Conservation (phyloP, 2,329 filamentous ascomycete genomes). For the Nothophoma quercina region DNA sequence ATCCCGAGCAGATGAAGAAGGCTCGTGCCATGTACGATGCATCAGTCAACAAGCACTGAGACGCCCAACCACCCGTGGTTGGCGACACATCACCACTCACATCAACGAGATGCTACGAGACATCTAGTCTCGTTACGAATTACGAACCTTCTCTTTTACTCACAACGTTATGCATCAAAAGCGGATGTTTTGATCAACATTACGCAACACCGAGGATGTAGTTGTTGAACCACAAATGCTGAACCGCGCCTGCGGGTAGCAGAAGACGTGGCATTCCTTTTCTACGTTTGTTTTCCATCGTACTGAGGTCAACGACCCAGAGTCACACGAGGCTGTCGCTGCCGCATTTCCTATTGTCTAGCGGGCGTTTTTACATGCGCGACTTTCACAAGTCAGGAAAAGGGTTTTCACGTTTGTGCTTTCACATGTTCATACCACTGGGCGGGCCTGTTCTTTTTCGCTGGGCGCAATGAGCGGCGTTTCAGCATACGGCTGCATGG, state of each 20-base stretch:
- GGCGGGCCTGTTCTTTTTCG: constrained; percentile 21
- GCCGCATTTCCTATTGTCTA: constrained; percentile 9
- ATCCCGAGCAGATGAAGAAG: constrained; percentile 48
- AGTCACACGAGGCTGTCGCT: background rate
- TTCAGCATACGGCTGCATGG: constrained; percentile 31
- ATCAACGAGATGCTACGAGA: constrained; percentile 1
- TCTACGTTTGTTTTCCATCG: constrained; percentile 7
- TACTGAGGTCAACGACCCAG: background rate
- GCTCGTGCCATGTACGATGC: constrained; percentile 47
- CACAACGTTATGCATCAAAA: constrained; percentile 24
- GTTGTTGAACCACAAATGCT: constrained; percentile 1
- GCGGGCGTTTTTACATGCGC: constrained; percentile 39
- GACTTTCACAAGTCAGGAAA: constrained; percentile 40
- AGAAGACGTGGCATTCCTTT: constrained; percentile 9
- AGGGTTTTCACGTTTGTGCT: constrained; percentile 12
- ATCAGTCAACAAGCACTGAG: constrained; percentile 26
- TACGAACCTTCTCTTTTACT: constrained; percentile 29
- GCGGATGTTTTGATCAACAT: constrained; percentile 6
- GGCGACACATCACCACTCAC: too few relatives aligned
- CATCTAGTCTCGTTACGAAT: constrained; percentile 21
- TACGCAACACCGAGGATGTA: constrained; percentile 2
- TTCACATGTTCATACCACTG: constrained; percentile 35
- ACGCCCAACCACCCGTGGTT: background rate
- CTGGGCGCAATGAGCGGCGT: constrained; percentile 26
- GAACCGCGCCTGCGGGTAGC: background rate